A percentile compares a stretch with the other conserved stretches of the same genome.
Evolutionary conservation across 1,139 yeast genomes (phyloP).

Genomic region (Kodamaea sp.): DNA sequence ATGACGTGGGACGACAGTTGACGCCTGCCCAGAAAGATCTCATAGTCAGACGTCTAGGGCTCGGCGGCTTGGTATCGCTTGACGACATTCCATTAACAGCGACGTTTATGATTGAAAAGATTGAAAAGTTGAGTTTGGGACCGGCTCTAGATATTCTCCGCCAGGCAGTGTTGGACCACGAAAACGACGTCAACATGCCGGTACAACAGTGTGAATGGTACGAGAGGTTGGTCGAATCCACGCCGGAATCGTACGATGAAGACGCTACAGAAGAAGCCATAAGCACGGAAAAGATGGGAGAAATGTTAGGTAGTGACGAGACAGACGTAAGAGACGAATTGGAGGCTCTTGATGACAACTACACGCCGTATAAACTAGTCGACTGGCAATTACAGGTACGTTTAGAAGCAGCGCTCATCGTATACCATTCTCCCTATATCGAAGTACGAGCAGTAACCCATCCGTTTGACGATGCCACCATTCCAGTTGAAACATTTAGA

Average conservation of each 20-base stretch:
- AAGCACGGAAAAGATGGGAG: slow-evolving; percentile 1
- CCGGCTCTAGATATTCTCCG: slow-evolving; percentile 25
- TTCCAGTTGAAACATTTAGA: slow-evolving; percentile 57
- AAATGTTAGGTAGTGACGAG: slow-evolving; percentile 8
- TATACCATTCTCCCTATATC: slow-evolving; percentile 62
- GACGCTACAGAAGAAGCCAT: slow-evolving; percentile 6
- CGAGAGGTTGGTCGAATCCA: slow-evolving; percentile 6
- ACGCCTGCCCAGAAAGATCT: slow-evolving; percentile 23
- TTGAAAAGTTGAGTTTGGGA: slow-evolving; percentile 20
- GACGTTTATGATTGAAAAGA: slow-evolving; percentile 32
- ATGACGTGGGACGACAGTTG: slow-evolving; percentile 24
- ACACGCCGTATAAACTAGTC: slow-evolving; percentile 3
- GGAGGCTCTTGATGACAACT: slow-evolving; percentile 6
- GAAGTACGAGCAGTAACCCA: slow-evolving; percentile 63
- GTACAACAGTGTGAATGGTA: slow-evolving; percentile 14
- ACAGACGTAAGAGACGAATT: slow-evolving; percentile 10
- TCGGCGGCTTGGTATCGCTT: slow-evolving; percentile 23
- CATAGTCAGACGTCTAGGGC: slow-evolving; percentile 26
- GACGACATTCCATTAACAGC: slow-evolving; percentile 30
- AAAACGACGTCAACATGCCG: slow-evolving; percentile 24
- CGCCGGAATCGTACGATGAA: slow-evolving; percentile 6
- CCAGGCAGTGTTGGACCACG: slow-evolving; percentile 19
- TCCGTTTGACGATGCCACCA: slow-evolving; percentile 50
- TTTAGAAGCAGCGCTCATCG: slow-evolving; percentile 30
- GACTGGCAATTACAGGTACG: slow-evolving; percentile 20